Conservation (phyloP, 2,329 filamentous ascomycete genomes). For the Epichloe glyceriae region DNA sequence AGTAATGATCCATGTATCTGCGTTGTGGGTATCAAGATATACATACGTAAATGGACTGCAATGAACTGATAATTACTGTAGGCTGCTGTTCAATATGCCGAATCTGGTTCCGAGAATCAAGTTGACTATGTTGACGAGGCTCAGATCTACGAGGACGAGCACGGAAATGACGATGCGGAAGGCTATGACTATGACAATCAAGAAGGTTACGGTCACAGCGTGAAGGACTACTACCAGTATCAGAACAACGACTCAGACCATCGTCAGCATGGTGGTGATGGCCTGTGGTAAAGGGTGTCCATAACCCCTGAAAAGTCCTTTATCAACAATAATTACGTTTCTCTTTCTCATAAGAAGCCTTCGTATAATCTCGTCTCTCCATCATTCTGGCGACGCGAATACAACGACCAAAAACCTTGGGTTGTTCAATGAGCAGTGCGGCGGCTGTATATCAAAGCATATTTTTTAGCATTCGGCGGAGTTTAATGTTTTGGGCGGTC, state of each 20-base stretch:
- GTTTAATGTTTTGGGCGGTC: constrained; percentile 16
- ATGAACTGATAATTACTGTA: constrained; percentile 10
- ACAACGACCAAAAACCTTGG: constrained; percentile 2
- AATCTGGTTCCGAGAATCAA: constrained; percentile 28
- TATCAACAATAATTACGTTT: constrained; percentile 6
- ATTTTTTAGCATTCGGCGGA: constrained; percentile 22
- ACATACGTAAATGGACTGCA: constrained; percentile 3
- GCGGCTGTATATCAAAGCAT: constrained; percentile 12
- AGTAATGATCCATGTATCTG: constrained; percentile 13
- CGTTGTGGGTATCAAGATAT: not conserved
- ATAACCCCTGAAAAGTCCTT: not conserved
- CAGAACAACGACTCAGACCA: constrained; percentile 21
- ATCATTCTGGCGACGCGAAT: constrained; percentile 5
- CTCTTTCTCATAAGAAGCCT: constrained; percentile 1
- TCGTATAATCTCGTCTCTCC: constrained; percentile 5
- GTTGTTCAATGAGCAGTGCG: not conserved
- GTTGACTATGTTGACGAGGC: constrained; percentile 39
- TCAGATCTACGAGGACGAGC: constrained; percentile 40
- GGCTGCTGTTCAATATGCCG: constrained; percentile 34
- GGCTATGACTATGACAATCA: constrained; percentile 25
- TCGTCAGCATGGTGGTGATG: constrained; percentile 22
- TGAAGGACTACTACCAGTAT: constrained; percentile 29
- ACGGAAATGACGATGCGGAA: constrained; percentile 26
- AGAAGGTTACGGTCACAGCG: constrained; percentile 25
- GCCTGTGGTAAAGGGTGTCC: constrained; percentile 29